These are phyloP conservation scores for Corynascus novoguineensis DNA, from an alignment of 495 filamentous ascomycete species.

Conservation along the genomic window DNA sequence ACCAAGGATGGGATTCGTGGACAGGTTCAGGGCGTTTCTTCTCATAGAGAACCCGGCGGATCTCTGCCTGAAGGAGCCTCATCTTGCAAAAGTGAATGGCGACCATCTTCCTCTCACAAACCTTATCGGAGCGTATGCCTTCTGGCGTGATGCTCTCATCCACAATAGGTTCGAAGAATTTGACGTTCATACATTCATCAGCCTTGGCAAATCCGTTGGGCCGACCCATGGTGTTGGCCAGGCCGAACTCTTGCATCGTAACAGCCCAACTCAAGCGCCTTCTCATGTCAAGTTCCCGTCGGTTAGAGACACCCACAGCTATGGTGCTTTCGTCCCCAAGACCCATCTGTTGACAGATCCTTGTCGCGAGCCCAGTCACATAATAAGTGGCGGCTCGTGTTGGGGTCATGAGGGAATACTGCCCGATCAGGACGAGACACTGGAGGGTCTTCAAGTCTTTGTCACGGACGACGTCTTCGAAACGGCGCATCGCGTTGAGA, in stretches of 20 bases:
- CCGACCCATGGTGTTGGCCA: conserved; percentile 79
- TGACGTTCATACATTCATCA: conserved; percentile 73
- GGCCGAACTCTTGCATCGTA: conserved; percentile 75
- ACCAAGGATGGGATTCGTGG: conserved; percentile 80
- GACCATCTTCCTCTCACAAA: conserved; percentile 71
- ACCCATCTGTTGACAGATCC: conserved; percentile 79
- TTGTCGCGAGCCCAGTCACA: conserved; percentile 77
- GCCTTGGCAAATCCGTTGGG: conserved; percentile 74
- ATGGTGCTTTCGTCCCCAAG: conserved; percentile 83
- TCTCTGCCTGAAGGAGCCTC: conserved; percentile 81
- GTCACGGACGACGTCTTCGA: conserved; percentile 68
- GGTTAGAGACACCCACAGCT: conserved; percentile 50
- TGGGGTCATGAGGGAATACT: conserved; percentile 87
- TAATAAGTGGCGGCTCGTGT: conserved; percentile 87
- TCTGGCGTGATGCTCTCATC: conserved; percentile 74
- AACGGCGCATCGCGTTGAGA: conserved; percentile 71
- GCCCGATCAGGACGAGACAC: conserved; percentile 77
- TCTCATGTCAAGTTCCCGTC: conserved; percentile 78
- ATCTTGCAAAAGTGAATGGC: conserved; percentile 91
- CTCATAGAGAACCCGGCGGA: conserved; percentile 74
- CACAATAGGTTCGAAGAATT: conserved; percentile 70
- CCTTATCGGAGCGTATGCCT: conserved; percentile 64
- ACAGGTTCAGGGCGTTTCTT: conserved; percentile 66
- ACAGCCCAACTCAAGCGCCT: conserved; percentile 83
- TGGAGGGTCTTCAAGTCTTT: conserved; percentile 88